Evolutionary conservation across 768 basidiomycete species (phyloP).

Genomic region (Sporobolomyces pararoseus): DNA sequence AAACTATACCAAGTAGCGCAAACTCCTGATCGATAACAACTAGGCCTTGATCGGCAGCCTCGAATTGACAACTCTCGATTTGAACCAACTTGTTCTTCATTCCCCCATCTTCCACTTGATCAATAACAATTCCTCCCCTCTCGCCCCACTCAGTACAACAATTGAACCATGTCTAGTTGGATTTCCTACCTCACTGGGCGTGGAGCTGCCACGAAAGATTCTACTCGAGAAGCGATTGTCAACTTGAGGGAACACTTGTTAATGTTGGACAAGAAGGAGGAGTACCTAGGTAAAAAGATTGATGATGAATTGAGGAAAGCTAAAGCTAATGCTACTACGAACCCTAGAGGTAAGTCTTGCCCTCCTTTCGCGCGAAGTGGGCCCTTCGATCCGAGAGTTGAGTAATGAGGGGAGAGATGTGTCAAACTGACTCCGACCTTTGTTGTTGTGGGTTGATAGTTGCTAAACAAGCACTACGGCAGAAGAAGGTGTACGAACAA

Average conservation of each 20-base stretch:
- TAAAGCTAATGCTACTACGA: conserved; percentile 83
- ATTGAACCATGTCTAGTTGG: conserved; percentile 53
- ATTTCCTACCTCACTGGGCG: conserved; percentile 87
- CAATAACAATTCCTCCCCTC: background rate
- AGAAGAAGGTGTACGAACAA: conserved; percentile 83
- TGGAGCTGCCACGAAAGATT: conserved; percentile 66
- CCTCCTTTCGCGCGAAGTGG: background rate
- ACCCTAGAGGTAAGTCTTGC: conserved; percentile 75
- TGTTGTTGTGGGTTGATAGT: conserved; percentile 53
- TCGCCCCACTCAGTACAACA: background rate
- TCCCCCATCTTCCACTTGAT: background rate
- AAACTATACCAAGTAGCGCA: no score
- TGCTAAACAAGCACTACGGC: conserved; percentile 81
- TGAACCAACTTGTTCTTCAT: no score
- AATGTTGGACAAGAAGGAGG: conserved; percentile 99
- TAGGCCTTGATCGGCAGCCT: no score
- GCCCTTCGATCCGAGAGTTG: background rate
- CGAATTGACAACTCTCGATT: no score
- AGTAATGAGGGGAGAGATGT: background rate
- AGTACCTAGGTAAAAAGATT: conserved; percentile 90
- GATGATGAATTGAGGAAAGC: conserved; percentile 92
- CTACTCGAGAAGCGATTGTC: conserved; percentile 89
- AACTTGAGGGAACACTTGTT: conserved; percentile 85
- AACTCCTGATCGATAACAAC: no score
- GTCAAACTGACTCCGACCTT: background rate